phyloP scores from a whole-genome alignment of 495 filamentous ascomycete genomes.

The Friedmanniomyces simplex region DNA sequence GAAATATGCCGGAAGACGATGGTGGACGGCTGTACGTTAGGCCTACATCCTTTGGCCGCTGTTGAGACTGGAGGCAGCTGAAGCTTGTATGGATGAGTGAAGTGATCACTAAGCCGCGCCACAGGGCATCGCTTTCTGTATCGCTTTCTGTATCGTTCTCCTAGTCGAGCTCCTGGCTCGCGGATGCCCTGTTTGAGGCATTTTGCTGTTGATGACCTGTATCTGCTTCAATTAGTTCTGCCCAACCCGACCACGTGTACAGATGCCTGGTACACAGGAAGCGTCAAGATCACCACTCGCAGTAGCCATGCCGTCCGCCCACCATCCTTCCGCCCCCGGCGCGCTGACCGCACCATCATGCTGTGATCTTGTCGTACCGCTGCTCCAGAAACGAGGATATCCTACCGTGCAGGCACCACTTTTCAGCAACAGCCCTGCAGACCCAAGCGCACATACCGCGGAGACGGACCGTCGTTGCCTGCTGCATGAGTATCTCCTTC shows the following conservation, averaged over 20 bases:
- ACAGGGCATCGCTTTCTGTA: not conserved
- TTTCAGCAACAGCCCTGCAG: not conserved
- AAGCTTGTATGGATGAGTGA: not conserved
- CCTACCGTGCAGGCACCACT: not conserved
- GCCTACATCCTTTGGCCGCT: not conserved
- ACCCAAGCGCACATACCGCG: not conserved
- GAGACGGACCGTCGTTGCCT: not conserved
- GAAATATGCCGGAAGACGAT: not conserved
- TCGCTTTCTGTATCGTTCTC: not conserved
- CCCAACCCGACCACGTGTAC: not conserved
- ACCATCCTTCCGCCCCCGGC: not conserved
- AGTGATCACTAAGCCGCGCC: not conserved
- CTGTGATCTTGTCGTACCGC: not conserved
- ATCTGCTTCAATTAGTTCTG: not conserved
- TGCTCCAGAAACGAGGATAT: not conserved
- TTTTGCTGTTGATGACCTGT: not conserved
- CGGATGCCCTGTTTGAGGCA: too few species aligned
- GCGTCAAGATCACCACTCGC: not conserved
- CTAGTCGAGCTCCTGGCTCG: not conserved
- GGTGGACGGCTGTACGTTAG: not conserved
- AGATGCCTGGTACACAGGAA: not conserved
- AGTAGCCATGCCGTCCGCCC: not conserved
- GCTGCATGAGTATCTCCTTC: not conserved
- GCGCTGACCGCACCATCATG: not conserved
- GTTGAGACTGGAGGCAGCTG: not conserved